Conservation (phyloP, 2,329 filamentous ascomycete species). For the Trichoderma lentiforme region DNA sequence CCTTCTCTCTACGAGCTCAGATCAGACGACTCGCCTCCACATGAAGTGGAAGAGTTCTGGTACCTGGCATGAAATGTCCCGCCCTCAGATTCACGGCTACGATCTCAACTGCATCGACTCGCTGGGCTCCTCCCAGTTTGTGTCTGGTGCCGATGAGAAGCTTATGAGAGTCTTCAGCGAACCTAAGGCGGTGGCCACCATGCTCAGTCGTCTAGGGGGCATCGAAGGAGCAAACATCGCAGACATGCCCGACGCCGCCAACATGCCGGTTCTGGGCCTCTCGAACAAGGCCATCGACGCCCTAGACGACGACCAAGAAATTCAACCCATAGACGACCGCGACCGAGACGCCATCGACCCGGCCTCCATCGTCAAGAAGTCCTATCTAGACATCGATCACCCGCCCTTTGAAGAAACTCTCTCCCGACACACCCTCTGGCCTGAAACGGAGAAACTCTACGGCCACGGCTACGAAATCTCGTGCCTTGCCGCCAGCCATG, state of each 20-base stretch:
- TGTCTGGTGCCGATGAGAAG: conserved; percentile 96
- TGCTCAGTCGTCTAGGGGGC: conserved; percentile 67
- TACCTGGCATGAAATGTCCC: conserved; percentile 93
- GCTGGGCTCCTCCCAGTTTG: conserved; percentile 70
- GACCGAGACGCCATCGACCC: conserved; percentile 55
- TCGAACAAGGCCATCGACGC: conserved; percentile 88
- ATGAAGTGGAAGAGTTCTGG: conserved; percentile 65
- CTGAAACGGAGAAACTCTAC: conserved; percentile 93
- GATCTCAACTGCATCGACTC: conserved; percentile 92
- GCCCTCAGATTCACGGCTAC: conserved; percentile 97
- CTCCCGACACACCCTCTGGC: conserved; percentile 88
- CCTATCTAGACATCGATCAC: conserved; percentile 62
- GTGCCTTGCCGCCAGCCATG: conserved; percentile 72
- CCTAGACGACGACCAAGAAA: conserved; percentile 48
- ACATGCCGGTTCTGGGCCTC: conserved; percentile 90
- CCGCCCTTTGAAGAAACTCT: conserved; percentile 89
- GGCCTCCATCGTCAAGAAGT: conserved; percentile 54
- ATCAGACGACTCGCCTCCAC: conserved; percentile 90
- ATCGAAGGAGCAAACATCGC: conserved; percentile 44
- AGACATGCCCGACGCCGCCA: conserved; percentile 77
- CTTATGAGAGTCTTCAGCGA: conserved; percentile 93
- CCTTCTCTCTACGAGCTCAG: conserved; percentile 81
- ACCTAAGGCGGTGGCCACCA: conserved; percentile 74
- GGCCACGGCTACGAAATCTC: conserved; percentile 98
- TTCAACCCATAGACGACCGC: conserved; percentile 42